Evolutionary conservation across 495 filamentous ascomycete genomes (phyloP), one percentile per base, ranked within the genome.

Genomic region (Ramalina intermedia): DNA sequence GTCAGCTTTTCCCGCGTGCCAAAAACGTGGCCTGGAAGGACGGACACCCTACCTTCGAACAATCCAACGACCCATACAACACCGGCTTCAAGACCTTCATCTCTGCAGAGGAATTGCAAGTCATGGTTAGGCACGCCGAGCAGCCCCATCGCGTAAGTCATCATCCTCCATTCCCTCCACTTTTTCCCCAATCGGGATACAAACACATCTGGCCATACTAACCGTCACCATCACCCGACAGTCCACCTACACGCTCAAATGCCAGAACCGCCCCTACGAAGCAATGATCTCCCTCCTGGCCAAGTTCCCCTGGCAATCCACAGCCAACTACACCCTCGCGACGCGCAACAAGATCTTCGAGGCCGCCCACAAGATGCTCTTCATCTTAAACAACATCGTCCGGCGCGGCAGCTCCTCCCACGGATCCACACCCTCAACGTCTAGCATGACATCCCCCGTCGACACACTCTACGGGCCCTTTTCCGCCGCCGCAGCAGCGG

Each of bases 281-380:
- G 80, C 72, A 37, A 71, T 85, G 58, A 83, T 87, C 53, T 84
- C 76, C 53, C 85, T 79, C 0, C 65, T 91, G 44, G 73, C 74
- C 56, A 91, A 89, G 69, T 81, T 73, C 53, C 85, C 85, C 0
- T 91, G 85, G 85, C 72, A 74, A 36, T 69, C 71, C 26, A 63
- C 73, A 1, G 62, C 77, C 24, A 43, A 71, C 50, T 82, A 87
- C 65, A 85, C 78, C 0, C 62, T 88, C 27, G 65, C 67, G 33
- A 72, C 84, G 50, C 79, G 85, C 13, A 68, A 78, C 35, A 54
- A 65, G 3, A 51, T 88, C 16, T 81, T 78, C 62, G 56, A 70
- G 0, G 54, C 75, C 12, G 64, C 71, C 26, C 50, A 69, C 13
- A 60, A 64, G 27, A 71, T 84, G 41, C 59, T 83, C 17, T 46